Evolutionary conservation across 306 rosid species (phyloP), one percentile per base, ranked within the genome.

Genomic region (Lathyrus sativus): DNA sequence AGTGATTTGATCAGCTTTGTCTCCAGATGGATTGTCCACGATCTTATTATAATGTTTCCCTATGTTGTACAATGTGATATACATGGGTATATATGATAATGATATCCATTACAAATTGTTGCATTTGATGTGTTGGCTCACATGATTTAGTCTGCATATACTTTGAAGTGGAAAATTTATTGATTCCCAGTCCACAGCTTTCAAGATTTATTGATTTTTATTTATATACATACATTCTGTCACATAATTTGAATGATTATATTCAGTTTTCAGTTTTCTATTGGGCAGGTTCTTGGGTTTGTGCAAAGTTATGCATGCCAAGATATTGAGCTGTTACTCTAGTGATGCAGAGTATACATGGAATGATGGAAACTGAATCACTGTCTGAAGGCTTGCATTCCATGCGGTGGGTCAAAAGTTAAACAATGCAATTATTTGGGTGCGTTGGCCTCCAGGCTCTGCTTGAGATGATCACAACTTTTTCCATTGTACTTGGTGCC

Each of bases 251-350:
- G 31, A 33, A 26, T 73, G 41, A 5, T 46, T 29, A 15, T 63
- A 7, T n/a, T 65, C 29, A 71, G 45, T 63, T 7, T n/a, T 65
- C 29, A 71, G 45, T 45, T 67, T 69, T 33, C 68, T 63, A 26
- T 38, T 43, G 33, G 22, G 70, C 46, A 50, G 66, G 60, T 66
- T 48, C 22, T 24, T 65, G 51, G 35, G 37, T 24, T 51, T 48
- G 68, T 68, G 71, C 62, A 9, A 37, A 35, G 10, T 70, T 46
- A 58, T 57, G 53, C 11, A n/a, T 57, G 63, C 44, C 57, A 38
- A 55, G 24, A 44, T 33, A 70, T 63, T 70, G 49, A 28, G 61
- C n/a, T 55, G 67, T 67, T 44, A 53, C 46, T 29, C 55, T 78
- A 54, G 55, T 60, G 48, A 62, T 13, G 43, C 28, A 0, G 64